These are phyloP conservation scores for Polychaeton citri DNA, from an alignment of 2,329 filamentous ascomycete genomes.

Conservation along the genomic window DNA sequence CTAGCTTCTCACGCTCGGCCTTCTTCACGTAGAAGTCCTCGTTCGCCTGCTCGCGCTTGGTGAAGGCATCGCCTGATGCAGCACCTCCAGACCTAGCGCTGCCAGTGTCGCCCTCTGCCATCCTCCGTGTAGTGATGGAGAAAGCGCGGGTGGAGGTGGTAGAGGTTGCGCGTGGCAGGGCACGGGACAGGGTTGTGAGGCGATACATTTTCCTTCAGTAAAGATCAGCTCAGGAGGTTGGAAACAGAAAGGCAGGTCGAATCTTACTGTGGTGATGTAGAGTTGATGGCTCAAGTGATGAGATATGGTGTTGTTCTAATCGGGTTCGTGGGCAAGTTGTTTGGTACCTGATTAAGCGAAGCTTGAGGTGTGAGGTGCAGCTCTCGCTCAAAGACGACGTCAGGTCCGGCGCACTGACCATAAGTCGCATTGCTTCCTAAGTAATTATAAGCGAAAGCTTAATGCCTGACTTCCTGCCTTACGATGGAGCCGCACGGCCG, in stretches of 20 bases:
- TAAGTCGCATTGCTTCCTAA: no score
- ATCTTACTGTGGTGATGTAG: neutral
- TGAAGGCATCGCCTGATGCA: constrained; percentile 68
- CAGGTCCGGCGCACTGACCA: no score
- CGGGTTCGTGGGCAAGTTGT: neutral
- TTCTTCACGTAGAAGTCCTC: constrained; percentile 76
- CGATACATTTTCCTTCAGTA: constrained; percentile 2
- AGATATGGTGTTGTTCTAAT: neutral
- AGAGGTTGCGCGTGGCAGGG: constrained; percentile 23
- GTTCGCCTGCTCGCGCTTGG: constrained; percentile 73
- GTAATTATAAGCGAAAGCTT: no score
- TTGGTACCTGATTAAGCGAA: neutral
- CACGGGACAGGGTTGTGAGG: constrained; percentile 23
- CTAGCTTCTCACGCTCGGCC: constrained; percentile 75
- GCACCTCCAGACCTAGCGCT: constrained; percentile 26
- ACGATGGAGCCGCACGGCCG: no score
- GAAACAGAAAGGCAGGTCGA: no score
- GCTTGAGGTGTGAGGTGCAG: no score
- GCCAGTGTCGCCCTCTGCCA: constrained; percentile 32
- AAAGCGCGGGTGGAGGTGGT: constrained; percentile 24
- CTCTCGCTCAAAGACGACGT: no score
- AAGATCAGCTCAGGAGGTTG: no score
- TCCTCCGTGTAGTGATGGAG: constrained; percentile 27
- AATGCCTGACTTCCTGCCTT: no score
- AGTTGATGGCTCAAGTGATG: neutral